Percentiles rank a stretch among this genome's conserved stretches.
Evolutionary conservation across 2,329 filamentous ascomycete species (phyloP).

Genomic region (Tolypocladium ovalisporum): DNA sequence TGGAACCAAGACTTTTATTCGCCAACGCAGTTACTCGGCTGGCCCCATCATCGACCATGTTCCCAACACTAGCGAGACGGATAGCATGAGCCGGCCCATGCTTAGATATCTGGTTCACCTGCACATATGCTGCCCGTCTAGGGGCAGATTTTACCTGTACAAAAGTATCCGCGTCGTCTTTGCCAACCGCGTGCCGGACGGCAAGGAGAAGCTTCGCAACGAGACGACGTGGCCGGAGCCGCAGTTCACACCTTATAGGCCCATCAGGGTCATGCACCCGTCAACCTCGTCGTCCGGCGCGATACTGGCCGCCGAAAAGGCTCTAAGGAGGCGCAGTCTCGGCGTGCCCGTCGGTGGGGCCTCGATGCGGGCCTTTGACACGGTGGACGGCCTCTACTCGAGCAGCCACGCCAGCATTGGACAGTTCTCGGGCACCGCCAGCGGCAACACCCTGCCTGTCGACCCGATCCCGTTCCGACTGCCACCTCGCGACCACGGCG

Average conservation of each 20-base stretch:
- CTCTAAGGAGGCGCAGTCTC: slow-evolving; percentile 44
- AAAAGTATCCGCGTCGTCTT: slow-evolving; percentile 91
- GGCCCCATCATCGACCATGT: slow-evolving; percentile 69
- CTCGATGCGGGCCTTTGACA: slow-evolving; percentile 21
- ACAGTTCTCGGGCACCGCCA: slow-evolving; percentile 7
- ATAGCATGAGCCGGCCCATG: slow-evolving; percentile 48
- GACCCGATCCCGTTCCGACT: slow-evolving; percentile 42
- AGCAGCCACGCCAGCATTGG: slow-evolving; percentile 6
- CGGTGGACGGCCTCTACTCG: slow-evolving; percentile 15
- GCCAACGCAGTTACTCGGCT: slow-evolving; percentile 85
- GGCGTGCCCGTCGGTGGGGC: slow-evolving; percentile 30
- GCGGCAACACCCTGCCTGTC: slow-evolving; percentile 25
- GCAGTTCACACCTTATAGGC: slow-evolving; percentile 74
- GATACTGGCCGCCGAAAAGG: slow-evolving; percentile 47
- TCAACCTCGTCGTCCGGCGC: slow-evolving; percentile 28
- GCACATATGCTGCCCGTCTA: slow-evolving; percentile 80
- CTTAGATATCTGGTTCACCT: slow-evolving; percentile 86
- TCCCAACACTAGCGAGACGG: slow-evolving; percentile 18
- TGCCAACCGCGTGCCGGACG: slow-evolving; percentile 89
- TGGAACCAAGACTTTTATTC: slow-evolving; percentile 89
- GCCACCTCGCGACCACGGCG: slow-evolving; percentile 18
- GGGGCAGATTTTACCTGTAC: slow-evolving; percentile 80
- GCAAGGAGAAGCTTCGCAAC: slow-evolving; percentile 83
- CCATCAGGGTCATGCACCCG: slow-evolving; percentile 41
- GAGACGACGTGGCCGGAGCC: slow-evolving; percentile 87